Percentiles rank a stretch among this genome's conserved stretches.
These are phyloP conservation scores for Gonapodya sp. DNA, from an alignment of 192 early-diverging fungal species.

Conservation along the genomic window DNA sequence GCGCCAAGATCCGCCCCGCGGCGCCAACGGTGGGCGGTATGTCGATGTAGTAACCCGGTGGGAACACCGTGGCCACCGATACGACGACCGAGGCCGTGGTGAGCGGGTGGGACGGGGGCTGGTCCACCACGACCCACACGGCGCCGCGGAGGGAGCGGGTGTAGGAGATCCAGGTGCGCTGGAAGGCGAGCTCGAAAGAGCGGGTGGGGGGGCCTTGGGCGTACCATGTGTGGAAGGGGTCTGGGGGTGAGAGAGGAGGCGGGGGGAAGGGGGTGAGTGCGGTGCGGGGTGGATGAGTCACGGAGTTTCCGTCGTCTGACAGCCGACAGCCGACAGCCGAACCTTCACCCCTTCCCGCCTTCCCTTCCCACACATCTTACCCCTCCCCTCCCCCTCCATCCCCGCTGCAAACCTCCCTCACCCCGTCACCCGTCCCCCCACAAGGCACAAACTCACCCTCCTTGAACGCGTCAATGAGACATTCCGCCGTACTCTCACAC, in stretches of 20 bases:
- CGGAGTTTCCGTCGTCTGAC: too few species aligned
- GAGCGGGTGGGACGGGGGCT: neutral
- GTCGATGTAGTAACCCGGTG: neutral
- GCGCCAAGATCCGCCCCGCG: neutral
- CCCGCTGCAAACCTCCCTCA: too few species aligned
- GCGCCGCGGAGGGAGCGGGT: neutral
- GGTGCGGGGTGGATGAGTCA: neutral
- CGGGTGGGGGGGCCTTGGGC: neutral
- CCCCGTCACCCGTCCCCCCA: too few species aligned
- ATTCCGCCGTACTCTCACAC: neutral
- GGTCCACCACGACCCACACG: neutral
- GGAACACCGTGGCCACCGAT: neutral
- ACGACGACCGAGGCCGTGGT: neutral
- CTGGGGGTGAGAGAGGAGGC: neutral
- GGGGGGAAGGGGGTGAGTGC: neutral
- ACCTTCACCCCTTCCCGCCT: too few species aligned
- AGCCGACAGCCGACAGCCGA: too few species aligned
- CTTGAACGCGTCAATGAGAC: neutral
- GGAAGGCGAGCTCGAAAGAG: neutral
- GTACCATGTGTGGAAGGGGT: neutral
- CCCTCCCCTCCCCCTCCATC: too few species aligned
- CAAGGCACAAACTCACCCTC: neutral
- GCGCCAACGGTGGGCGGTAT: neutral
- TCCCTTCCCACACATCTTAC: too few species aligned
- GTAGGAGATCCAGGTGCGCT: neutral